Percentiles rank a stretch among this genome's conserved stretches.
Conservation (phyloP, 331 rosid species). For the Phaseolus coccineus region DNA sequence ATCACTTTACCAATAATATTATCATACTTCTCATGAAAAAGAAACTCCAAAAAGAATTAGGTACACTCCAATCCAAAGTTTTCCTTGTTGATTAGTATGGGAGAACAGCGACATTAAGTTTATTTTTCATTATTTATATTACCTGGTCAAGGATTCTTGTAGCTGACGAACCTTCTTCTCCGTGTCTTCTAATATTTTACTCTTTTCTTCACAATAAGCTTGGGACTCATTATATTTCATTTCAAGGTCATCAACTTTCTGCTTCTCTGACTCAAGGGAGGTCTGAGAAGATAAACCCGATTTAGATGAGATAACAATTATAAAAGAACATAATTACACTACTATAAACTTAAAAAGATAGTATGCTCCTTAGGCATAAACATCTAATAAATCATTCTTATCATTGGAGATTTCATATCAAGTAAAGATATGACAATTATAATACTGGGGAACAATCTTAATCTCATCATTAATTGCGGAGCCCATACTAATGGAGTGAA, state of each 20-base stretch:
- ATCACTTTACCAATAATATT: constrained; percentile 39
- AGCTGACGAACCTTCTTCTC: constrained; percentile 77
- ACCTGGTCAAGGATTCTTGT: constrained; percentile 84
- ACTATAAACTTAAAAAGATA: constrained; percentile 26
- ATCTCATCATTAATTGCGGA: too few relatives aligned
- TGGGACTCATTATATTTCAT: constrained; percentile 65
- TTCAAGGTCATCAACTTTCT: constrained; percentile 62
- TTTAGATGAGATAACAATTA: constrained; percentile 36
- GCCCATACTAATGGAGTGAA: too few relatives aligned
- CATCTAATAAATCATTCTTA: constrained; percentile 2
- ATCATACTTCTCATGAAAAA: constrained; percentile 26
- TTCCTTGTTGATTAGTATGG: constrained; percentile 13
- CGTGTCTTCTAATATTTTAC: constrained; percentile 67
- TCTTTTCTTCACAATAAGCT: constrained; percentile 54
- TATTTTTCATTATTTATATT: constrained; percentile 45
- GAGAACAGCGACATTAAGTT: not conserved
- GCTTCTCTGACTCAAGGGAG: constrained; percentile 67
- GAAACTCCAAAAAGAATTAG: not conserved
- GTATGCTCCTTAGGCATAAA: constrained; percentile 14
- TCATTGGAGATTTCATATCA: too few relatives aligned
- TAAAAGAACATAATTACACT: constrained; percentile 25
- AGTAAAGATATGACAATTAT: too few relatives aligned
- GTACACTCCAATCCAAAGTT: constrained; percentile 25
- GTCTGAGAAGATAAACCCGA: constrained; percentile 55
- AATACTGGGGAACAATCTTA: too few relatives aligned